Evolutionary conservation across 1,284 basidiomycete genomes (phyloP).

Genomic region (Tausonia pullulans): DNA sequence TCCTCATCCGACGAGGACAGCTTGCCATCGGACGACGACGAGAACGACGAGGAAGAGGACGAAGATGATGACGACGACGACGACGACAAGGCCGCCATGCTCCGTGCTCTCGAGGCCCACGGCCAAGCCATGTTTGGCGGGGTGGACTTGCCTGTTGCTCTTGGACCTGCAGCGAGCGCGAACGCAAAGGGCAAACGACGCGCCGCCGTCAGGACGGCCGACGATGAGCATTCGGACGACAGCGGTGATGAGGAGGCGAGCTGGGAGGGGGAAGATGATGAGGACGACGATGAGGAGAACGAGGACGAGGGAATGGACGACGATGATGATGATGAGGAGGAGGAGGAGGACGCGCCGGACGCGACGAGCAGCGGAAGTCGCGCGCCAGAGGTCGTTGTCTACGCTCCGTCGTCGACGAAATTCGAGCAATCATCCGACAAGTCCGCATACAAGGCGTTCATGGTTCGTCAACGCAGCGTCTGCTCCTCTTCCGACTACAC

Average conservation of each 20-base stretch:
- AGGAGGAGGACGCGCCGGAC: constrained; percentile 1
- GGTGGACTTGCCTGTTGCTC: constrained; percentile 4
- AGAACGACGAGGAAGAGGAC: neutral
- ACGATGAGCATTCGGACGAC: constrained; percentile 3
- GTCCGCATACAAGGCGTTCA: constrained; percentile 16
- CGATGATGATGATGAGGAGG: constrained; percentile 16
- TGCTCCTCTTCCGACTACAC: neutral
- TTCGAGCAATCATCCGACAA: neutral
- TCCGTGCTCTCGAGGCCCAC: constrained; percentile 33
- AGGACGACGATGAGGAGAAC: constrained; percentile 1
- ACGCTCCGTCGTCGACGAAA: neutral
- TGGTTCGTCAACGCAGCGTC: neutral
- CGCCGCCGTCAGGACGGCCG: neutral
- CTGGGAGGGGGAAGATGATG: neutral
- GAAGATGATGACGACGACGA: constrained; percentile 20
- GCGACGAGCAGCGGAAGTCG: neutral
- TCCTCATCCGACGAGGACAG: neutral
- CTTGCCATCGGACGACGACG: neutral
- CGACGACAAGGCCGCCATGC: constrained; percentile 25
- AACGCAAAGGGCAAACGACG: constrained; percentile 11
- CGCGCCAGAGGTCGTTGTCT: constrained; percentile 9
- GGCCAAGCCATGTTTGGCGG: constrained; percentile 30
- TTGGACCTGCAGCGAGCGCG: neutral
- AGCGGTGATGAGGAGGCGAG: neutral
- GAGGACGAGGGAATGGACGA: constrained; percentile 10